Conservation (phyloP, 2,329 filamentous ascomycete species). For the Emergomyces africanus region DNA sequence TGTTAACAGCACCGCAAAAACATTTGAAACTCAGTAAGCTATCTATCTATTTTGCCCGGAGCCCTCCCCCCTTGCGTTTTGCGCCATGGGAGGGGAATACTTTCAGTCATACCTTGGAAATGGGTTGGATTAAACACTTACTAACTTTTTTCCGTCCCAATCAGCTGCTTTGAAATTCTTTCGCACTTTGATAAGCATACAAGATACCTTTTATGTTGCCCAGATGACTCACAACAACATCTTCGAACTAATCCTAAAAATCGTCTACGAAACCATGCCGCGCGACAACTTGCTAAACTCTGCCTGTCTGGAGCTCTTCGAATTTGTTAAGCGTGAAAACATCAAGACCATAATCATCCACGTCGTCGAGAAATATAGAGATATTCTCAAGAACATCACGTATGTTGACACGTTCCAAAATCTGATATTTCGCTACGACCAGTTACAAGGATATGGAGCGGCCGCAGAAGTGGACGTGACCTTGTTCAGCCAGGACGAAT, state of each 20-base stretch:
- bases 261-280: constrained; percentile 74
- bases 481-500: constrained; percentile 60
- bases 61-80: neutral
- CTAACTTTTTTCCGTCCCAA: neutral
- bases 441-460: constrained; percentile 54
- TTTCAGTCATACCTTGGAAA: no score
- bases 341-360: constrained; percentile 72
- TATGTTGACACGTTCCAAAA: constrained; percentile 77
- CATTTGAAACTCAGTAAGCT: constrained; percentile 74
- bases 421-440: constrained; percentile 65
- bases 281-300: constrained; percentile 90
- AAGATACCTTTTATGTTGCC: constrained; percentile 83
- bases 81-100: neutral
- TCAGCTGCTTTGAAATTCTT: constrained; percentile 86
- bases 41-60: constrained; percentile 9
- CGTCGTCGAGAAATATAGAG: constrained; percentile 70
- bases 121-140: neutral
- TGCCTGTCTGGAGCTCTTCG: constrained; percentile 86
- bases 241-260: constrained; percentile 71
- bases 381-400: constrained; percentile 59
- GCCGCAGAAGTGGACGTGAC: constrained; percentile 47
- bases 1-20: constrained; percentile 75
- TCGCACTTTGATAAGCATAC: constrained; percentile 67
- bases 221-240: constrained; percentile 71
- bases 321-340: constrained; percentile 71